Evolutionary conservation across 805 yeast genomes (phyloP), one percentile per base, ranked within the genome.

Genomic region (Diddensiella transvaalensis): DNA sequence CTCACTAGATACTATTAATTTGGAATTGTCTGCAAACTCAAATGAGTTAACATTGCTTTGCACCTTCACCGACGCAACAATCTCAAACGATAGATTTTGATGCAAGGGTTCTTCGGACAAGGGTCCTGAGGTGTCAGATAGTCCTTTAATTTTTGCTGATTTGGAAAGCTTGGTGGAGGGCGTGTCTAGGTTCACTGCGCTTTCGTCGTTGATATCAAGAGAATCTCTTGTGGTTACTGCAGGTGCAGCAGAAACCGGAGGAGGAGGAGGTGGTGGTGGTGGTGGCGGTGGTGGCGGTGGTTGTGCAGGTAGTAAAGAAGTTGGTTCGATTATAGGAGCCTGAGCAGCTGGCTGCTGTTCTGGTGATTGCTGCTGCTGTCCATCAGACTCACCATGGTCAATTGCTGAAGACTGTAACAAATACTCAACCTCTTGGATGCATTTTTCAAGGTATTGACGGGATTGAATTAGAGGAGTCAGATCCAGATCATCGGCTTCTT

Each of bases 371-470:
- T 17, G 23, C 23, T 22, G 30, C 29, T 33, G 10, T 13, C 4
- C 21, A 6, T 38, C 30, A 37, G 36, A 19, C 11, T 48, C 56
- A 4, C 41, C 52, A 6, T 42, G 59, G 29, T 51, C 58, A 11
- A 56, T 38, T 4, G 51, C 29, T 13, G 61, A 51, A 0, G 61
- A 40, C 43, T 61, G 63, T n/a, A 65, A 50, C 44, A 65, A 46
- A 45, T 60, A 62, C 21, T 60, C 60, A 15, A 68, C 67, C 46
- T 68, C 72, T 40, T 64, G 63, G 6, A 67, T 51, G 54, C 71
- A 67, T 44, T 63, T 62, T 22, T 56, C 60, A 6, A 67, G 55
- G 44, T 62, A 65, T 47, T 54, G 49, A n/a, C 64, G 51, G n/a
- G 66, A 54, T 42, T 55, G 60, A 5, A 60, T 47, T 23, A 57